Conservation (phyloP, 2,329 filamentous ascomycete genomes). For the Tricladium varicosporioides region DNA sequence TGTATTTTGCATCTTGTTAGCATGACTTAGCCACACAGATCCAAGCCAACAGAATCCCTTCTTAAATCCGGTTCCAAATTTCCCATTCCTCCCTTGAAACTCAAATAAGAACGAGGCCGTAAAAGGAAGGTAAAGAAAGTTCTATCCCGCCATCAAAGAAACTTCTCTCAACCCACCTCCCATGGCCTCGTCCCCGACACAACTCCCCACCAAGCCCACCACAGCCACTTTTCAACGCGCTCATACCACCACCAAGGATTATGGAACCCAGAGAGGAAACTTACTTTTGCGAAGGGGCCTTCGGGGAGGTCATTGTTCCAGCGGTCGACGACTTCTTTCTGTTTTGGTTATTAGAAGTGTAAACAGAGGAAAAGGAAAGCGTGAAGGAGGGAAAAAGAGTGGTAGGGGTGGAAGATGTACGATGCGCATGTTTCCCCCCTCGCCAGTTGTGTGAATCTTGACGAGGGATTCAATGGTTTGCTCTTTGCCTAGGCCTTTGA, state of each 20-base stretch:
- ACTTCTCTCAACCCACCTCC: conserved; percentile 36
- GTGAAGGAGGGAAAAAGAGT: no score
- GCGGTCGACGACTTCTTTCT: conserved; percentile 51
- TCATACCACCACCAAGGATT: conserved; percentile 39
- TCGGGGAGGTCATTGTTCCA: conserved; percentile 54
- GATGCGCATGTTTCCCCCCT: conserved; percentile 39
- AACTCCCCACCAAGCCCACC: conserved; percentile 37
- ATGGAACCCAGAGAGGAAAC: conserved; percentile 35
- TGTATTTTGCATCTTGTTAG: conserved; percentile 23
- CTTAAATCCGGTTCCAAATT: not conserved
- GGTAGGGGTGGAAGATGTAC: no score
- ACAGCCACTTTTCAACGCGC: conserved; percentile 19
- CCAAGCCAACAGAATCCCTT: not conserved
- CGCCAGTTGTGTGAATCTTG: conserved; percentile 43
- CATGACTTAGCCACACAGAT: conserved; percentile 15
- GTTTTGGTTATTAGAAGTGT: no score
- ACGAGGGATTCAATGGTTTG: conserved; percentile 48
- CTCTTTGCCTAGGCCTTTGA: conserved; percentile 52
- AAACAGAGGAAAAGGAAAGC: no score
- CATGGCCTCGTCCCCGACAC: conserved; percentile 39
- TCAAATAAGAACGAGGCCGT: no score
- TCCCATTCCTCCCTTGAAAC: not conserved
- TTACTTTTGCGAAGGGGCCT: conserved; percentile 47
- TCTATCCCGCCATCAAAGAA: no score
- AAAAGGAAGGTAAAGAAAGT: no score